A percentile compares a stretch with the other conserved stretches of the same genome.
Evolutionary conservation across 129 eudicot species (phyloP).

Genomic region (Centrapalus pauciflorus): DNA sequence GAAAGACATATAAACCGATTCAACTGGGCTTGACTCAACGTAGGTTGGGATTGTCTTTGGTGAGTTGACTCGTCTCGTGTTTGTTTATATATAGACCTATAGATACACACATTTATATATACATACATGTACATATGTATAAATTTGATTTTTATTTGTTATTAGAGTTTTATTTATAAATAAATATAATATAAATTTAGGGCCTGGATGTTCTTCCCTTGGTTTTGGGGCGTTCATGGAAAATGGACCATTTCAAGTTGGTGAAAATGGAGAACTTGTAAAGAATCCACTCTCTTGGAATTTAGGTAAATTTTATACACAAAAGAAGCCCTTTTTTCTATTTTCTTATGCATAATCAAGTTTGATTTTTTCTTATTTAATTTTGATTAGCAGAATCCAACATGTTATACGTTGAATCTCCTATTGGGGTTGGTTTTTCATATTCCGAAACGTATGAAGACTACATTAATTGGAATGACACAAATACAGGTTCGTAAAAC

Average conservation of each 20-base stretch:
- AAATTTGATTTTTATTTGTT: background rate
- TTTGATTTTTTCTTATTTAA: background rate
- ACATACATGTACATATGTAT: background rate
- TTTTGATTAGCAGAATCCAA: constrained; percentile 26
- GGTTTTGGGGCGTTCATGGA: constrained; percentile 61
- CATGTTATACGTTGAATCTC: constrained; percentile 38
- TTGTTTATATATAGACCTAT: background rate
- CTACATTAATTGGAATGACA: constrained; percentile 36
- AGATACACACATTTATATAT: too few species aligned
- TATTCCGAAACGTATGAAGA: constrained; percentile 26
- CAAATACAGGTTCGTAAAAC: constrained; percentile 25
- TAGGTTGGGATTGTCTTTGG: background rate
- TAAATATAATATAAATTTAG: constrained; percentile 6
- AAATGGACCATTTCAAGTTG: constrained; percentile 51
- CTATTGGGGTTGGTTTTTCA: constrained; percentile 43
- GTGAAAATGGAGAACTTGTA: constrained; percentile 28
- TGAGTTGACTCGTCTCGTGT: background rate
- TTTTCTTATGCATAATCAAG: background rate
- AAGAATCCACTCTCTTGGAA: constrained; percentile 44
- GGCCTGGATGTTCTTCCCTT: constrained; percentile 62
- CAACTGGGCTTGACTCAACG: background rate
- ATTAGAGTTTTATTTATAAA: background rate
- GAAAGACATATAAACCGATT: background rate
- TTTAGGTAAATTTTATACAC: constrained; percentile 23
- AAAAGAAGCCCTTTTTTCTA: background rate